Base-by-base conservation (phyloP, 2,329 filamentous ascomycete genomes). In the Fusarium nelsonii region DNA sequence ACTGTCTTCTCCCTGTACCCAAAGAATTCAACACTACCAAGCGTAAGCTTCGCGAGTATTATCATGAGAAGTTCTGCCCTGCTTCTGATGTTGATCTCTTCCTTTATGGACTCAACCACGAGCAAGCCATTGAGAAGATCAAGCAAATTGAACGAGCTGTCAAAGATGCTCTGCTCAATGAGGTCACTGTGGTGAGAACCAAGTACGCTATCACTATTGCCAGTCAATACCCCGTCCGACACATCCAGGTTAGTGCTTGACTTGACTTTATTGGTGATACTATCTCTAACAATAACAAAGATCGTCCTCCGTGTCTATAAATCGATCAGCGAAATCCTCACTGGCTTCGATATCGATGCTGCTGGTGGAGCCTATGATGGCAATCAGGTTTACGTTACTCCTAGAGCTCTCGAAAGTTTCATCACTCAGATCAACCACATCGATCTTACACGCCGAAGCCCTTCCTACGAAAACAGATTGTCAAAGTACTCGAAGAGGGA, bases 31-130 rank as follows among this genome's bases (percentile, higher is more conserved):
- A 83, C 49, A 79, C 81, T 33, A 90, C 88, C 45, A 92, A 92
- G 81, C 84, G 87, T 54, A 83, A 83, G 63, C 80, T 90, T 70
- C 82, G 90, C 75, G 82, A 90, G 79, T 97, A 93, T 77, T 97
- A 95, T 70, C 93, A 97, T 74, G 88, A 94, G 74, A 88, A 89
- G 64, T 87, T 95, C 67, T 92, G 91, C 12, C 93, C 93, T 1
- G 92, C 93, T 2, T 95, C 92, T 6, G 93, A 97, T 77, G 91
- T 97, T 11, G 93, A 97, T 76, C 84, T 97, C 4, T 97, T 97
- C 76, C 80, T 97, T 32, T 95, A 96, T 73, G 93, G 90, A 0
- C 83, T 97, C 65, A 90, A 85, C 10, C 92, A 96, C 72, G 88
- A 93, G 48, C 83, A 94, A 75, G 93, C 92, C 1, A 82, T 94